These are phyloP conservation scores for Cercophora newfieldiana DNA, from an alignment of 495 filamentous ascomycete species.

Conservation along the genomic window DNA sequence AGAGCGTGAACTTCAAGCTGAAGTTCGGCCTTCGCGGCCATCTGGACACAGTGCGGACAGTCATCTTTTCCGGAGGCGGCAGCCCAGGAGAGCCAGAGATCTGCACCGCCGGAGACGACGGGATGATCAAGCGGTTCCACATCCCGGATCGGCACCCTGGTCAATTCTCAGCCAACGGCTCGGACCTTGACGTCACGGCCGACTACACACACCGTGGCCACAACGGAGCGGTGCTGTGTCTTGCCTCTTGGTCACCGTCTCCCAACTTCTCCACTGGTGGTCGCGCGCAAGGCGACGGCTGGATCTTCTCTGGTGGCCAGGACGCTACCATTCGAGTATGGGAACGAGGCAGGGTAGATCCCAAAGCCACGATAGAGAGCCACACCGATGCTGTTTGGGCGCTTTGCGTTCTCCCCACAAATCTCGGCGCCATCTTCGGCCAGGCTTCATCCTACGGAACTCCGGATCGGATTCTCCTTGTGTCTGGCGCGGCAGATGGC, in stretches of 20 bases:
- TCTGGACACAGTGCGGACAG: slow-evolving; percentile 86
- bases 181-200: slow-evolving; percentile 84
- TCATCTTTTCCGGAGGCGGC: slow-evolving; percentile 94
- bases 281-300: slow-evolving; percentile 81
- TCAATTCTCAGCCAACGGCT: slow-evolving; percentile 51
- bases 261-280: slow-evolving; percentile 87
- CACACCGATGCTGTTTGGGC: slow-evolving; percentile 97
- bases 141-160: slow-evolving; percentile 69
- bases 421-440: slow-evolving; percentile 75
- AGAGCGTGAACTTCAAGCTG: slow-evolving; percentile 79
- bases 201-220: slow-evolving; percentile 96
- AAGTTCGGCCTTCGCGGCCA: slow-evolving; percentile 90
- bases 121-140: slow-evolving; percentile 93
- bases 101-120: slow-evolving; percentile 94
- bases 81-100: slow-evolving; percentile 94
- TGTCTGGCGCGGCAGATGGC: slow-evolving; percentile 88
- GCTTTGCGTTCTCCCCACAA: slow-evolving; percentile 88
- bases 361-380: slow-evolving; percentile 90
- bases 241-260: slow-evolving; percentile 82
- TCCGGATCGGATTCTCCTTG: slow-evolving; percentile 83
- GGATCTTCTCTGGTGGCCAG: slow-evolving; percentile 97
- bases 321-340: slow-evolving; percentile 91
- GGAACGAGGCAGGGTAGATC: slow-evolving; percentile 91
- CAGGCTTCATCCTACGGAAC: slow-evolving; percentile 67
- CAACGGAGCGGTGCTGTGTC: slow-evolving; percentile 79